Conservation (phyloP, 2,329 filamentous ascomycete species). For the Lachnellula subtilissima region DNA sequence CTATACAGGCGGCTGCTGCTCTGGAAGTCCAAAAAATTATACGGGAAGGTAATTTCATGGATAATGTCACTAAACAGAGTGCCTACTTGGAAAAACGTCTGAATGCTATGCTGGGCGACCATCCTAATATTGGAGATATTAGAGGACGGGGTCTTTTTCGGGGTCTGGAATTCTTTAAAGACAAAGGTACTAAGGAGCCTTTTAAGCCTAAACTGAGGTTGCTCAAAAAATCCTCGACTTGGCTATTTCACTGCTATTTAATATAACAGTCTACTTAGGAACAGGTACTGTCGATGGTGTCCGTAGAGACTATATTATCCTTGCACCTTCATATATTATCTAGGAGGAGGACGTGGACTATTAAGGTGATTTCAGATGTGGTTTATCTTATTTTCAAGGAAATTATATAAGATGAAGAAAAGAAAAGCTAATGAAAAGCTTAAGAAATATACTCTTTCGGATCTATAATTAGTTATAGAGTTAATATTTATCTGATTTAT, state of each 20-base stretch:
- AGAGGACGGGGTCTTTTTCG: slow-evolving; percentile 55
- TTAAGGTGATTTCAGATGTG: slow-evolving; percentile 33
- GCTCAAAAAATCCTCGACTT: slow-evolving; percentile 46
- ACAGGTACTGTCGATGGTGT: slow-evolving; percentile 50
- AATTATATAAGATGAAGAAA: neutral
- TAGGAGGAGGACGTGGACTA: slow-evolving; percentile 48
- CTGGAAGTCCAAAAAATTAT: slow-evolving; percentile 59
- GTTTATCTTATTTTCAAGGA: slow-evolving; percentile 18
- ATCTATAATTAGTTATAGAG: too few relatives aligned
- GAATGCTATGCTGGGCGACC: slow-evolving; percentile 36
- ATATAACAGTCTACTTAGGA: slow-evolving; percentile 54
- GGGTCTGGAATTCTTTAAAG: slow-evolving; percentile 49
- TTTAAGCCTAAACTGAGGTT: slow-evolving; percentile 41
- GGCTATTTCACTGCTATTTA: slow-evolving; percentile 35
- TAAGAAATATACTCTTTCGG: too few relatives aligned
- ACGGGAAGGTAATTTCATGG: slow-evolving; percentile 49
- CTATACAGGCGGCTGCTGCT: slow-evolving; percentile 55
- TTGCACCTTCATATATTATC: slow-evolving; percentile 57
- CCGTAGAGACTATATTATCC: slow-evolving; percentile 56
- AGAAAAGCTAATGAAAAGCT: too few relatives aligned
- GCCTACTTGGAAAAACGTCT: slow-evolving; percentile 41
- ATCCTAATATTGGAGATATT: slow-evolving; percentile 53
- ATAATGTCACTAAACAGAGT: slow-evolving; percentile 54
- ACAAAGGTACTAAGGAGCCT: slow-evolving; percentile 44
- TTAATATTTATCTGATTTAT: too few relatives aligned